Evolutionary conservation across 2,329 filamentous ascomycete genomes (phyloP).

Genomic region (Pestalotiopsis sp.): DNA sequence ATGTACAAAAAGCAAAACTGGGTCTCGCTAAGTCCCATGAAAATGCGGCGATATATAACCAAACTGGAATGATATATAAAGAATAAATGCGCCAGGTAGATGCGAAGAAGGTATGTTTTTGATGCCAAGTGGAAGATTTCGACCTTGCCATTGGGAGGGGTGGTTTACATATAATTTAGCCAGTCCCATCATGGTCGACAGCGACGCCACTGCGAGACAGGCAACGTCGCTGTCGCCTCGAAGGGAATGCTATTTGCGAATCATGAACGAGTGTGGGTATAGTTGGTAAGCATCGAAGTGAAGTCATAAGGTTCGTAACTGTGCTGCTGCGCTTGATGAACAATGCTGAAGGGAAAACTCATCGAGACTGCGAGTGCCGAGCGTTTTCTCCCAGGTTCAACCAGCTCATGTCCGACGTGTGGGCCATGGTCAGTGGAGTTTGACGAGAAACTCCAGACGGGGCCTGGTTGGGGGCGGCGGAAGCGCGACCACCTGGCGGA

Average conservation of each 20-base stretch:
- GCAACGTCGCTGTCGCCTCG: neutral
- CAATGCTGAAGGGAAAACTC: neutral
- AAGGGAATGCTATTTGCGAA: neutral
- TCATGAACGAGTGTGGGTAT: conserved; percentile 13
- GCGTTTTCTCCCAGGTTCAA: conserved; percentile 65
- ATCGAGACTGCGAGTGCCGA: conserved; percentile 20
- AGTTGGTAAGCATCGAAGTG: conserved; percentile 9
- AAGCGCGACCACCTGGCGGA: conserved; percentile 42
- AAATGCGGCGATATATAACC: neutral
- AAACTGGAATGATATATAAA: neutral
- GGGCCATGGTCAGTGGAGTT: conserved; percentile 53
- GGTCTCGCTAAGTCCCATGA: conserved; percentile 4
- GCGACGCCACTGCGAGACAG: neutral
- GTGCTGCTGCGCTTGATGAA: neutral
- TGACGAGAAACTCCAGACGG: conserved; percentile 47
- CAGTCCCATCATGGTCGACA: neutral
- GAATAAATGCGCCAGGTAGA: conserved; percentile 4
- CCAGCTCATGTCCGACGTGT: conserved; percentile 76
- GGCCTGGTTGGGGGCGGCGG: conserved; percentile 27
- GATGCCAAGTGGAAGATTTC: neutral
- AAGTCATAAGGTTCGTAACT: conserved; percentile 10
- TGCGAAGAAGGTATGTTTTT: conserved; percentile 3
- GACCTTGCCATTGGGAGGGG: neutral
- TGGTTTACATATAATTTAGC: neutral
- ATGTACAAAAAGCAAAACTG: conserved; percentile 7